These are phyloP conservation scores for Alopecurus myosuroides DNA, from an alignment of 176 grass and related monocot species.

Conservation along the genomic window DNA sequence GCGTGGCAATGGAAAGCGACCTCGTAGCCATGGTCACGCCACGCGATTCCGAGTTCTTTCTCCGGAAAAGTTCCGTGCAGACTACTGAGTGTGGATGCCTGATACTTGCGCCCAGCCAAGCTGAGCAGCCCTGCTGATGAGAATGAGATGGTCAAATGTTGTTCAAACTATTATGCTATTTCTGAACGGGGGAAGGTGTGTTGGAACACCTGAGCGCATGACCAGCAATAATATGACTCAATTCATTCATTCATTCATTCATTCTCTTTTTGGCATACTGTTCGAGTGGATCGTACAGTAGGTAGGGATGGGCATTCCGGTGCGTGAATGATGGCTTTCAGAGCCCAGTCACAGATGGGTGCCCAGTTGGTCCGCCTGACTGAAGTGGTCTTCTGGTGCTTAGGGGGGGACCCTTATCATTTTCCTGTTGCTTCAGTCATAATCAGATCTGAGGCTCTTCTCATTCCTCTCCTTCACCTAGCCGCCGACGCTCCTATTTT, in stretches of 20 bases:
- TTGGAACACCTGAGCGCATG: constrained; percentile 14
- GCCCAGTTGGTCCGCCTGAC: background rate
- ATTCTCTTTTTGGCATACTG: constrained; percentile 9
- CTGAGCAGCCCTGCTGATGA: background rate
- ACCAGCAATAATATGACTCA: background rate
- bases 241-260: background rate
- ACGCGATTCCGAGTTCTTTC: background rate
- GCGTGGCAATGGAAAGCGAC: constrained; percentile 25
- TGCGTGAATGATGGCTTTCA: constrained; percentile 25
- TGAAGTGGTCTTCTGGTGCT: constrained; percentile 5
- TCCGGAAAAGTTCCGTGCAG: background rate
- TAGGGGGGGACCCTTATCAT: constrained; percentile 28
- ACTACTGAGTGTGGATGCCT: background rate
- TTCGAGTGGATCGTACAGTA: constrained; percentile 19
- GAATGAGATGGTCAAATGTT: constrained; percentile 3
- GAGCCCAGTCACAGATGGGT: background rate
- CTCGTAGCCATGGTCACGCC: constrained; percentile 8
- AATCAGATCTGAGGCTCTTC: constrained; percentile 21
- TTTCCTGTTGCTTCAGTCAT: constrained; percentile 36
- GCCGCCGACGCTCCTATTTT: constrained; percentile 14
- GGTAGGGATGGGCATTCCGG: constrained; percentile 17
- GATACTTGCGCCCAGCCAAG: background rate
- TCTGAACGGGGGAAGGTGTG: background rate
- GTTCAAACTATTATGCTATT: background rate
- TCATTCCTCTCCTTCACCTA: constrained; percentile 7